Evolutionary conservation across 805 yeast species (phyloP).

Genomic region (Sugiyamaella boreocaroliniensis): DNA sequence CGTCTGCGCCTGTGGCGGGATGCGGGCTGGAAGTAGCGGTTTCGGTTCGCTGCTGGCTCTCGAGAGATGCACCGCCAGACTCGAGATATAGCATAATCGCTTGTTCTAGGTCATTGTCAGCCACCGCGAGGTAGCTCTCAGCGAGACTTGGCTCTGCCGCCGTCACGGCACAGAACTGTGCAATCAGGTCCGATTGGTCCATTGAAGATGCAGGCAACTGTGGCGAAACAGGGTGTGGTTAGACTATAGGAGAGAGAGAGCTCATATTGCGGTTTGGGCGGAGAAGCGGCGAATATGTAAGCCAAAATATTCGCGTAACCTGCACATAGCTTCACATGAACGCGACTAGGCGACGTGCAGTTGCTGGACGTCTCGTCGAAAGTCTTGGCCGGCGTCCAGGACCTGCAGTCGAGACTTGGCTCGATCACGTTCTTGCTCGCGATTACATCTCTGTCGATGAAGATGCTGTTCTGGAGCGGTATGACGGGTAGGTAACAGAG

Average conservation of each 20-base stretch:
- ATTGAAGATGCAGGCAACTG: slow-evolving; percentile 1
- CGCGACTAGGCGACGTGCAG: slow-evolving; percentile 1
- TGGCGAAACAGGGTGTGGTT: neutral
- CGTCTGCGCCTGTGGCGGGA: slow-evolving; percentile 7
- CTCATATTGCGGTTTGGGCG: neutral
- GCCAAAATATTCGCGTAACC: neutral
- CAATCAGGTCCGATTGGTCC: slow-evolving; percentile 36
- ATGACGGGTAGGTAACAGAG: slow-evolving; percentile 10
- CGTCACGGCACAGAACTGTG: slow-evolving; percentile 78
- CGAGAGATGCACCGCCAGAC: slow-evolving; percentile 33
- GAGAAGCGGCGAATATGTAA: neutral
- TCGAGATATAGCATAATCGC: slow-evolving; percentile 85
- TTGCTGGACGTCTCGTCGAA: neutral
- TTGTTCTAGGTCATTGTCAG: slow-evolving; percentile 68
- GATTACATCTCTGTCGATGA: slow-evolving; percentile 12
- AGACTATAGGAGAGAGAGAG: neutral
- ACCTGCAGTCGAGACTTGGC: slow-evolving; percentile 22
- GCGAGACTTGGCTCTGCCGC: slow-evolving; percentile 67
- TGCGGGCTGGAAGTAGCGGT: slow-evolving; percentile 4
- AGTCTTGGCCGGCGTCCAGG: neutral
- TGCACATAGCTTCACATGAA: neutral
- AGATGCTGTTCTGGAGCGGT: slow-evolving; percentile 14
- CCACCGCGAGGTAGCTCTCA: slow-evolving; percentile 66
- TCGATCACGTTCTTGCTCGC: slow-evolving; percentile 30
- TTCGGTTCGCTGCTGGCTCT: slow-evolving; percentile 17